Base-by-base conservation (phyloP, 305 asterid genomes). In the Petunia hybrid region DNA sequence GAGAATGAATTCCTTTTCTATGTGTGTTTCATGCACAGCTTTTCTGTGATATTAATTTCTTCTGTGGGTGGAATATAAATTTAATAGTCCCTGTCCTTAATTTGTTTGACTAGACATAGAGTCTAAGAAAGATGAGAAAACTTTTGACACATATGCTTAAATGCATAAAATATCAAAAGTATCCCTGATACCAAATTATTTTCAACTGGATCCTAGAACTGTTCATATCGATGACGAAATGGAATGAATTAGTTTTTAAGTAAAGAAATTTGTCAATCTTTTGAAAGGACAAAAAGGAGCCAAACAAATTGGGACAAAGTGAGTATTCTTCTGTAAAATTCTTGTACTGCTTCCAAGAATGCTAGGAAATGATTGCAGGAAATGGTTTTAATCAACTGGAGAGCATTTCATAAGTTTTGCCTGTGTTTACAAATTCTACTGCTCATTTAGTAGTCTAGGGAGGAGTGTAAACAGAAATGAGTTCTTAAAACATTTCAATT, bases 211-310 rank as follows among this genome's bases (percentile, higher is more conserved):
- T 43, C 22, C 77, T 12, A 35, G 31, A 71, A 48, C 61, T 9
- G 77, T 42, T 53, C 43, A 71, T 71, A 61, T 46, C 60, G 48
- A 73, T 12, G 13, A 35, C 14, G 35, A 31, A 10, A 12, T 31
- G 61, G 13, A 70, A 46, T 71, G 0, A 70, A 71, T 48, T 71
- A 71, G 45, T 51, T 36, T 73, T 3, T 35, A 51, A 31, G 35
- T 73, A 73, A 6, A 35, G 36, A 36, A 73, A 35, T 6, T 4
- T 2, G 45, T 73, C 63, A 48, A 73, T 73, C 62, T 1, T 6
- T 73, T 73, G 78, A 62, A 51, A 35, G 62, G 62, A 3, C 78
- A 71, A 35, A 51, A 60, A 73, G 51, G 63, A 5, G 13, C 38
- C 78, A 48, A 73, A 36, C 78, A 73, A 41, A 2, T 35, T 6